Percentiles rank a stretch among this genome's conserved stretches.
These are phyloP conservation scores for Pichia kudriavzevii DNA, from an alignment of 1,139 yeast species.

Conservation along the genomic window DNA sequence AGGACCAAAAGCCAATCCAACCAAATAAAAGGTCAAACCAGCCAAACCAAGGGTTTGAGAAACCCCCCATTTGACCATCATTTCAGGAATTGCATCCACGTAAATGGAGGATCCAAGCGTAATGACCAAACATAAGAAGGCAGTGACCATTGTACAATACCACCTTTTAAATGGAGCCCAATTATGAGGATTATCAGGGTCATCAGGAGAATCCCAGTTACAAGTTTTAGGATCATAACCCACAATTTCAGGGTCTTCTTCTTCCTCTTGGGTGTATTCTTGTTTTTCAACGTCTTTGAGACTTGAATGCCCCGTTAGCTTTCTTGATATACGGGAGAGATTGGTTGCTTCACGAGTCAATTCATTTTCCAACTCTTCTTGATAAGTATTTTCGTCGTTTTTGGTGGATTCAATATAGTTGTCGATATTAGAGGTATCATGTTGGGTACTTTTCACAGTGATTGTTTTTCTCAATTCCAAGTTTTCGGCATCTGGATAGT, in stretches of 20 bases:
- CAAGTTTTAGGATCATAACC: conserved; percentile 35
- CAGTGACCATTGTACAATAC: conserved; percentile 56
- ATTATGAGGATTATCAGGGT: conserved; percentile 55
- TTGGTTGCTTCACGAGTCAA: conserved; percentile 18
- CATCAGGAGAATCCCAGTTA: conserved; percentile 57
- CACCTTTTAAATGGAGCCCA: conserved; percentile 61
- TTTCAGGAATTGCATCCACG: conserved; percentile 53
- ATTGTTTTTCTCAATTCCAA: conserved; percentile 5
- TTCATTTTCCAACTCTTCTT: conserved; percentile 22
- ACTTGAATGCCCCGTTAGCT: conserved; percentile 10
- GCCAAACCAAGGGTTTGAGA: conserved; percentile 53
- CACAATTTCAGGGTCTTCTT: conserved; percentile 19
- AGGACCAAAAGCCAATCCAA: conserved; percentile 70
- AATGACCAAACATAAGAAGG: conserved; percentile 56
- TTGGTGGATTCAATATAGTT: conserved; percentile 4
- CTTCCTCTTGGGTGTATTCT: conserved; percentile 4
- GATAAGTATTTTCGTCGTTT: conserved; percentile 1
- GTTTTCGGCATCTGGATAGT: background rate
- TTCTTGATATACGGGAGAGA: conserved; percentile 16
- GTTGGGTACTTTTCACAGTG: conserved; percentile 4
- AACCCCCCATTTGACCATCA: conserved; percentile 38
- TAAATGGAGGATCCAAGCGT: conserved; percentile 66
- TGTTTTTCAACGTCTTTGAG: conserved; percentile 5
- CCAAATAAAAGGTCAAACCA: conserved; percentile 62
- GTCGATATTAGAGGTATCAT: conserved; percentile 1